Evolutionary conservation across 495 filamentous ascomycete species (phyloP).

Genomic region (Polyplosphaeria fusca): DNA sequence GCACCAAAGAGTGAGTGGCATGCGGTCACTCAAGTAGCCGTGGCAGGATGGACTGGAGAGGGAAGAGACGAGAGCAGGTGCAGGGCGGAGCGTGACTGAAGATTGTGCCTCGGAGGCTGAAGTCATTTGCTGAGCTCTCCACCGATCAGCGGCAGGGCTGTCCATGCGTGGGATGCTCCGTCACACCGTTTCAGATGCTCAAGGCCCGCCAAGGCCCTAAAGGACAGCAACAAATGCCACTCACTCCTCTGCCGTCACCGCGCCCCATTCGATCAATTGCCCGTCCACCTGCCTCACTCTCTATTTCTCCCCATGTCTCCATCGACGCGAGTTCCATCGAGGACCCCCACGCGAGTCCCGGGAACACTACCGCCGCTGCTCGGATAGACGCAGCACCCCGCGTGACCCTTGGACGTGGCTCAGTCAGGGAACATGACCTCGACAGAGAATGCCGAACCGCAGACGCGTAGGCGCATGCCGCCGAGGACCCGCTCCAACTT

Average conservation of each 20-base stretch:
- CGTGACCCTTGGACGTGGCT: constrained; percentile 13
- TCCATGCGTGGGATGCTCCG: constrained; percentile 10
- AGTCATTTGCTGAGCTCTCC: constrained; percentile 17
- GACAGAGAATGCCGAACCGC: background rate
- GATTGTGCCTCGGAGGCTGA: constrained; percentile 4
- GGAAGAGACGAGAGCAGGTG: background rate
- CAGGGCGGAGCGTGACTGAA: background rate
- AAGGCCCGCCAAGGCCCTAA: constrained; percentile 8
- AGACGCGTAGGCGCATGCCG: constrained; percentile 24
- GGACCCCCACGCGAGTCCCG: constrained; percentile 11
- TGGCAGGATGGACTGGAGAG: background rate
- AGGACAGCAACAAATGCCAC: background rate
- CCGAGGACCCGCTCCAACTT: constrained; percentile 52
- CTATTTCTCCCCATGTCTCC: constrained; percentile 10
- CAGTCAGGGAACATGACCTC: constrained; percentile 15
- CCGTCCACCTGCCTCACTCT: background rate
- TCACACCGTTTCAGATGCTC: background rate
- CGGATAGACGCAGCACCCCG: constrained; percentile 18
- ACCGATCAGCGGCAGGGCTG: background rate
- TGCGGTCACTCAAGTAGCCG: too few species aligned
- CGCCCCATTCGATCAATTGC: background rate
- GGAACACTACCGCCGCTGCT: constrained; percentile 10
- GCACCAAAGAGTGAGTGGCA: too few species aligned
- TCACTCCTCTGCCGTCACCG: background rate
- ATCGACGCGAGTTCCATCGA: background rate